Percentiles rank a stretch among this genome's conserved stretches.
phyloP scores from a whole-genome alignment of 2,329 filamentous ascomycete species.

The Bipolaris sorokiniana region DNA sequence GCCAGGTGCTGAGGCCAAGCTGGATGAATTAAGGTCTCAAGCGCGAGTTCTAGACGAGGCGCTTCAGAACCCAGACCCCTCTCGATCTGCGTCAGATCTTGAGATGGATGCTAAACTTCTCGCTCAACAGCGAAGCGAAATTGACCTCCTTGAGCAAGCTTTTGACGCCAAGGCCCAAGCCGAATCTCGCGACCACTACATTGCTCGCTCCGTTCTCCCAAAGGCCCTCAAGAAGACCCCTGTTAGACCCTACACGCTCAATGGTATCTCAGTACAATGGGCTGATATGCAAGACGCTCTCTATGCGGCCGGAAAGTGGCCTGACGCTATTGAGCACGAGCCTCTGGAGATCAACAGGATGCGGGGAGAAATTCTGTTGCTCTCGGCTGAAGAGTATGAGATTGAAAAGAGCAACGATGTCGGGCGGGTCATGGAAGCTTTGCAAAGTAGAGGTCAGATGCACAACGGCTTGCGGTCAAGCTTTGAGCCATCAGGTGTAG shows the following conservation, averaged over 20 bases:
- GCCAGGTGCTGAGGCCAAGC: conserved; percentile 25
- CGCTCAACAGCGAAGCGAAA: conserved; percentile 17
- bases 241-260: conserved; percentile 32
- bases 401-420: conserved; percentile 28
- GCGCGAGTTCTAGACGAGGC: conserved; percentile 16
- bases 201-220: conserved; percentile 35
- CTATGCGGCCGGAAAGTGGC: conserved; percentile 32
- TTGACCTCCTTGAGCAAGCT: conserved; percentile 29
- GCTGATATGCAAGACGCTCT: conserved; percentile 43
- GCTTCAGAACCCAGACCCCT: conserved; percentile 25
- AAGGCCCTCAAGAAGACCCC: conserved; percentile 21
- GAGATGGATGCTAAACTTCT: conserved; percentile 21
- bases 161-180: conserved; percentile 29
- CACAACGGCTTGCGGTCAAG: neutral
- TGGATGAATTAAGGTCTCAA: conserved; percentile 23
- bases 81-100: conserved; percentile 17
- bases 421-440: conserved; percentile 14
- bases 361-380: conserved; percentile 17
- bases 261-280: conserved; percentile 42
- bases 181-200: conserved; percentile 25
- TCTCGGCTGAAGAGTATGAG: conserved; percentile 31
- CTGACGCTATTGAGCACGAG: conserved; percentile 32
- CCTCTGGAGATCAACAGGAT: conserved; percentile 21
- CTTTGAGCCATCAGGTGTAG: neutral
- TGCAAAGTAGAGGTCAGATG: conserved; percentile 9